Base-by-base conservation (phyloP, 2,329 filamentous ascomycete genomes). In the Neofusicoccum kwambonambiense region DNA sequence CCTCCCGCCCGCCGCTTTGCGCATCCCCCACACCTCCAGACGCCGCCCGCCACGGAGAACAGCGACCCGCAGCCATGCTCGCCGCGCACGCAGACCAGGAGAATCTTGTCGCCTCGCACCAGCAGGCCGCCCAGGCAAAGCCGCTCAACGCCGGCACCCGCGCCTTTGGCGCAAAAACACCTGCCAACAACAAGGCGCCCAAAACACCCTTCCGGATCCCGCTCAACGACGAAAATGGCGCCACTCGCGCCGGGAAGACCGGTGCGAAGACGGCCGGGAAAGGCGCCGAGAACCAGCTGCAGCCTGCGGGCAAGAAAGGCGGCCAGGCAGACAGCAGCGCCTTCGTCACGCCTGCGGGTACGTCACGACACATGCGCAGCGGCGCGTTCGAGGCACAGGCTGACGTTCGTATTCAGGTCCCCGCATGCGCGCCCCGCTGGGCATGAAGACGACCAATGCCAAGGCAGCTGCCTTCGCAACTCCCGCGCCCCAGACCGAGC, bases 401-500 rank as follows among this genome's bases (percentile, higher is more conserved):
- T 64, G 49, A 45, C 15, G 19, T 8, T 13, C 42, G 50, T 56
- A 3, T 49, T 42, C 67, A 89, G 87, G 84, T 64, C 84, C 89
- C 58, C 87, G 88, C 66, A 89, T 83, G 66, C 88, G 94, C 72
- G 93, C 93, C 42, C 91, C 92, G 12, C 81, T 99, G 54, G 94
- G 94, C 39, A 90, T 92, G 83, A 99, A 99, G 79, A 98, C 94
- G 1, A 98, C 95, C 61, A 99, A 99, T 77, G 92, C 91, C 62
- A 98, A 96, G 81, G 86, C 89, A 66, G 87, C 83, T 74, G 84
- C 83, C 57, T 84, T 88, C 69, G 88, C 90, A 68, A 89, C 88
- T 3, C 86, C 86, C 6, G 88, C 86, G 35, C 88, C 85, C 37
- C 89, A 88, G 85, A 57, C 72, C 27, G 56, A 66, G 35, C 42